Conservation (phyloP, 2,329 filamentous ascomycete genomes). For the Fusarium tuaranense region DNA sequence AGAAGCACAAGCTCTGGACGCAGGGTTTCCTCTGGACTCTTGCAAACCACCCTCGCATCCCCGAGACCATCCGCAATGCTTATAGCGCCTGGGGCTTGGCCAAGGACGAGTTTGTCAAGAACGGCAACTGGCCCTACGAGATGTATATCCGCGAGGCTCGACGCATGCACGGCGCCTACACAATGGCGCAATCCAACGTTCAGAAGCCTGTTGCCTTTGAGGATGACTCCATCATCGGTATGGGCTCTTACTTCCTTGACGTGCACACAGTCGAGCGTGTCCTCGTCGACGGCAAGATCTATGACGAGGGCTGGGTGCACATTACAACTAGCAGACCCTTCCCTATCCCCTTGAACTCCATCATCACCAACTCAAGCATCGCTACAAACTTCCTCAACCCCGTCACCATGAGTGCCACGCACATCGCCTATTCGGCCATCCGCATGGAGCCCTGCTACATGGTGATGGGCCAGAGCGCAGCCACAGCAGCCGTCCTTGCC, state of each 20-base stretch:
- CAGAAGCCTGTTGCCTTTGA: not conserved
- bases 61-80: not conserved
- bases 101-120: conserved; percentile 13
- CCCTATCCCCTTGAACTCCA: conserved; percentile 1
- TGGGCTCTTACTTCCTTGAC: conserved; percentile 7
- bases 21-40: conserved; percentile 14
- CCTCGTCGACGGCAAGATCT: conserved; percentile 1
- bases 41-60: conserved; percentile 4
- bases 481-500: conserved; percentile 6
- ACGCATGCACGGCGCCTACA: conserved; percentile 13
- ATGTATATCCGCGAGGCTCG: conserved; percentile 15
- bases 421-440: conserved; percentile 7
- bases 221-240: conserved; percentile 1
- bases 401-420: conserved; percentile 10
- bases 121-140: conserved; percentile 11
- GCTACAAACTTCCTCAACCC: conserved; percentile 15
- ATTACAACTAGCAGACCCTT: not conserved
- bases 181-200: conserved; percentile 6
- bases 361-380: conserved; percentile 1
- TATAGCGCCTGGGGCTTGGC: conserved; percentile 1
- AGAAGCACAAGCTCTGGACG: conserved; percentile 1
- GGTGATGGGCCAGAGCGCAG: conserved; percentile 17
- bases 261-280: conserved; percentile 15
- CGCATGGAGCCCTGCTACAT: conserved; percentile 18
- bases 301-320: conserved; percentile 10